Evolutionary conservation across 768 basidiomycete species (phyloP).

Genomic region (Naganishia kalamii): DNA sequence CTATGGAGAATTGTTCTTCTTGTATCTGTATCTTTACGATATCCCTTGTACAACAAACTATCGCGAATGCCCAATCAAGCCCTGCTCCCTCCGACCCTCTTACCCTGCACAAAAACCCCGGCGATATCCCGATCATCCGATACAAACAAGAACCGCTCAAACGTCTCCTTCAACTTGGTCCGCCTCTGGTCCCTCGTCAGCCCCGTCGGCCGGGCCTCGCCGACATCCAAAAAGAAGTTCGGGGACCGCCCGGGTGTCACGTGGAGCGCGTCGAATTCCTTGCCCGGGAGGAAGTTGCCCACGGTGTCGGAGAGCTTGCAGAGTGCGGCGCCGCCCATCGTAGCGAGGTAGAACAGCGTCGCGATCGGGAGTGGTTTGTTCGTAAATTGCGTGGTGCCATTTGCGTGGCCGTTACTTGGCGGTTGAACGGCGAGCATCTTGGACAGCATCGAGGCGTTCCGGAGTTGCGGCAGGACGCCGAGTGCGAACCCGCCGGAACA

Average conservation of each 20-base stretch:
- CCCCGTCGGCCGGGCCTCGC: slow-evolving; percentile 26
- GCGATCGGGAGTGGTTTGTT: slow-evolving; percentile 61
- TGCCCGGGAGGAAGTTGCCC: slow-evolving; percentile 72
- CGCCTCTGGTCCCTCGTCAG: slow-evolving; percentile 35
- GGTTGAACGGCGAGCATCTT: slow-evolving; percentile 62
- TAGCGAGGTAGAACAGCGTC: slow-evolving; percentile 81
- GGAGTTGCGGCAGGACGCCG: slow-evolving; percentile 67
- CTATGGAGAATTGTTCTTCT: neutral
- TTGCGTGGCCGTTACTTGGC: neutral
- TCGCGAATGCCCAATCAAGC: too few species aligned
- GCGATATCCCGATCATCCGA: slow-evolving; percentile 64
- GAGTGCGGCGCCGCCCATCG: slow-evolving; percentile 79
- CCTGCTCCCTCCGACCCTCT: slow-evolving; percentile 61
- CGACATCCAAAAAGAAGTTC: slow-evolving; percentile 34
- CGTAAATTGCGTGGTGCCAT: slow-evolving; percentile 28
- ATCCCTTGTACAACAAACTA: too few species aligned
- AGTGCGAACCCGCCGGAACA: slow-evolving; percentile 73
- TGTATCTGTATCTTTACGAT: slow-evolving; percentile 2
- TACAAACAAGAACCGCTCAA: slow-evolving; percentile 80
- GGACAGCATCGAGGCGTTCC: slow-evolving; percentile 63
- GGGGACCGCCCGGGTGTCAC: slow-evolving; percentile 53
- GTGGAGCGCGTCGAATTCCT: slow-evolving; percentile 82
- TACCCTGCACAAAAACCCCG: slow-evolving; percentile 77
- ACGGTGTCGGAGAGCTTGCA: slow-evolving; percentile 63
- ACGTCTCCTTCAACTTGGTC: slow-evolving; percentile 52